Evolutionary conservation across 345 rosid species (phyloP).

Genomic region (Pugionium cornutum): DNA sequence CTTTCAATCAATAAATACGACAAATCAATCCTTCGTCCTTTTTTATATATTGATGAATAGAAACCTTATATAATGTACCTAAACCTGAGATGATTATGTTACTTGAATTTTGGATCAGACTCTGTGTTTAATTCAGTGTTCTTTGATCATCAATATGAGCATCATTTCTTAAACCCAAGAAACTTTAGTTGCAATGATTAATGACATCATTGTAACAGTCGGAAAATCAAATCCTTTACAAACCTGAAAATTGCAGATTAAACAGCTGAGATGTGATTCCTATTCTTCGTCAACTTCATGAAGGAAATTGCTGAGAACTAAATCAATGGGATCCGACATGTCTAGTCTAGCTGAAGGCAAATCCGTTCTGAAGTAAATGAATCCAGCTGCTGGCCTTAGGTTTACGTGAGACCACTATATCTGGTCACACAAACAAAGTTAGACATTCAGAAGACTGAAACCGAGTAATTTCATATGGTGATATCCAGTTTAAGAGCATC

Average conservation of each 20-base stretch:
- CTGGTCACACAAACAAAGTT: background rate
- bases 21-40: no score
- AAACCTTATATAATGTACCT: no score
- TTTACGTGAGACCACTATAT: background rate
- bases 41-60: no score
- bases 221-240: constrained; percentile 3
- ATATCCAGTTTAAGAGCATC: background rate
- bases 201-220: constrained; percentile 9
- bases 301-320: background rate
- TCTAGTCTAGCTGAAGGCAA: constrained; percentile 8
- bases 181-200: no score
- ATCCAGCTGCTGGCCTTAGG: constrained; percentile 4
- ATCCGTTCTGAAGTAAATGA: constrained; percentile 21
- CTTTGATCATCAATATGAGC: no score
- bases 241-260: constrained; percentile 1
- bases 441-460: constrained; percentile 20
- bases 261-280: constrained; percentile 1
- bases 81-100: background rate
- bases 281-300: background rate
- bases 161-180: no score
- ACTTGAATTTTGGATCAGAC: background rate
- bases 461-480: background rate
- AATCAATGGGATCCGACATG: constrained; percentile 8
- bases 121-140: background rate
- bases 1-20: no score